These are phyloP conservation scores for Myochromella boudieri DNA, from an alignment of 768 basidiomycete genomes.

Conservation along the genomic window DNA sequence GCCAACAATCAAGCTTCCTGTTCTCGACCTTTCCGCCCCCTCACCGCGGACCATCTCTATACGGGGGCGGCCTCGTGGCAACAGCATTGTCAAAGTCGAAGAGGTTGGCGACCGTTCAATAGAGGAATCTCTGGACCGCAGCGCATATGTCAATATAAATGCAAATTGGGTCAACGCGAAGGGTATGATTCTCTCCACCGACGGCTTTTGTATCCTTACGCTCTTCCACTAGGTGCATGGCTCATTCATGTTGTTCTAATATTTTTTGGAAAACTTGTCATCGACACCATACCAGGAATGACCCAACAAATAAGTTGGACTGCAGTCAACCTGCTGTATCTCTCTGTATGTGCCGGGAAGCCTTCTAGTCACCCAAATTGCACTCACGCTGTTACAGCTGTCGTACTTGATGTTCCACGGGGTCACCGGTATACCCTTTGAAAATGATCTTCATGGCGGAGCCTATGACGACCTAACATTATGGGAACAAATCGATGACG, in stretches of 20 bases:
- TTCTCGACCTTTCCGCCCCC: constrained; percentile 37
- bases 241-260: constrained; percentile 95
- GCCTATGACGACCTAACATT: constrained; percentile 97
- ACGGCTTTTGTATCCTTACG: constrained; percentile 3
- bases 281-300: constrained; percentile 94
- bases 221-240: constrained; percentile 80
- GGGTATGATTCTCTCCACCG: constrained; percentile 43
- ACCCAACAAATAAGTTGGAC: constrained; percentile 96
- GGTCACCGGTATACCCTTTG: constrained; percentile 96
- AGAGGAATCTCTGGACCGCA: constrained; percentile 79
- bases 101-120: constrained; percentile 69
- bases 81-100: constrained; percentile 84
- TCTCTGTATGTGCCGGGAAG: constrained; percentile 59
- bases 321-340: constrained; percentile 86
- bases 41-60: constrained; percentile 28
- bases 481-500: constrained; percentile 99
- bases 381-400: constrained; percentile 45
- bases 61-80: constrained; percentile 57
- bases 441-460: constrained; percentile 81
- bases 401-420: constrained; percentile 99
- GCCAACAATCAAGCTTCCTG: constrained; percentile 55
- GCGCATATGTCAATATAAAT: constrained; percentile 81
- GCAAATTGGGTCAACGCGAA: constrained; percentile 95
- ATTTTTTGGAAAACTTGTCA: constrained; percentile 82
- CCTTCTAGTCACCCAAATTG: background rate